phyloP scores from a whole-genome alignment of 2,329 filamentous ascomycete genomes.

The Phoma sp. region DNA sequence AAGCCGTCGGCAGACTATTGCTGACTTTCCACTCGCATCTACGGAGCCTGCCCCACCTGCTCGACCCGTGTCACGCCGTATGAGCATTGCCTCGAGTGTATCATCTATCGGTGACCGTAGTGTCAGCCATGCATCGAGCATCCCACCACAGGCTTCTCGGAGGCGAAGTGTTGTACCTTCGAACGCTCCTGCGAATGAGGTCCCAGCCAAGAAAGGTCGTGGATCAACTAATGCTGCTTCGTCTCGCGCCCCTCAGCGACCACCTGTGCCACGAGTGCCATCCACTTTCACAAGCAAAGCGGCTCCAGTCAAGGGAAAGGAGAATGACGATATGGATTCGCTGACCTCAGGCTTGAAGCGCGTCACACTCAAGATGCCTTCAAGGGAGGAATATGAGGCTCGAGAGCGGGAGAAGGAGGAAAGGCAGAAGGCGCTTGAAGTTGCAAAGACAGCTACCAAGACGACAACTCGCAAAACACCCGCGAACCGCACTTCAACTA shows the following conservation, averaged over 20 bases:
- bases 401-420: constrained; percentile 57
- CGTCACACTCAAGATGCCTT: constrained; percentile 66
- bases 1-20: constrained; percentile 51
- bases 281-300: constrained; percentile 43
- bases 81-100: constrained; percentile 56
- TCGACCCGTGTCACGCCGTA: constrained; percentile 47
- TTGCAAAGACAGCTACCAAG: constrained; percentile 39
- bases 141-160: constrained; percentile 48
- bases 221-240: constrained; percentile 51
- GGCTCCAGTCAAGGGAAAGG: constrained; percentile 27
- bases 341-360: constrained; percentile 62
- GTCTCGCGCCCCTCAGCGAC: constrained; percentile 42
- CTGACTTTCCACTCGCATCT: constrained; percentile 42
- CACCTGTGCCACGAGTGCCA: constrained; percentile 53
- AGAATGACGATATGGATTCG: constrained; percentile 55
- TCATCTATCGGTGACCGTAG: constrained; percentile 48
- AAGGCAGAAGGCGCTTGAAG: constrained; percentile 47
- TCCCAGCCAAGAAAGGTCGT: constrained; percentile 68
- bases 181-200: constrained; percentile 38
- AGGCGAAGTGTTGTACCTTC: constrained; percentile 35
- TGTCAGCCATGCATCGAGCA: constrained; percentile 46
- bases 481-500: constrained; percentile 24
- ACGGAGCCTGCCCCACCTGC: constrained; percentile 30
- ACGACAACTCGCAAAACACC: constrained; percentile 29
- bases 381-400: constrained; percentile 64